Conservation (phyloP, 176 grass and related monocot genomes). For the Lolium multiflorum region DNA sequence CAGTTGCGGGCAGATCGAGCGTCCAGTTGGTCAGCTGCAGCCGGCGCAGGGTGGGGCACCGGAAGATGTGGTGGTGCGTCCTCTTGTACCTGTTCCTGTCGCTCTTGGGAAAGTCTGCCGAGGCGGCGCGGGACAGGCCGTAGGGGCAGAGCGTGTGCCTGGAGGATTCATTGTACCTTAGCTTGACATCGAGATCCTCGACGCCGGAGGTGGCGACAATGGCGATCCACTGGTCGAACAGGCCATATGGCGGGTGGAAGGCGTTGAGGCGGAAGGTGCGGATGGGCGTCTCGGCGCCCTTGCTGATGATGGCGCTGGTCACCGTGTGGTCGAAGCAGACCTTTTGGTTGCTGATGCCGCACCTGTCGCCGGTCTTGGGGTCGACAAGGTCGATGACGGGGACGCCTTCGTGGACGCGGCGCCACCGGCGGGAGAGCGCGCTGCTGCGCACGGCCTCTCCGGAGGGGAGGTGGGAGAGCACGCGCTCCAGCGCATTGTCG, state of each 20-base stretch:
- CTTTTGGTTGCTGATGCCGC: neutral
- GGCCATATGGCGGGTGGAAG: neutral
- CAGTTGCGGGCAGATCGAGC: neutral
- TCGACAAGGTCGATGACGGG: constrained; percentile 6
- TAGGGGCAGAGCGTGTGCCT: neutral
- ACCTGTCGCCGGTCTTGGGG: neutral
- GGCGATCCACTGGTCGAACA: neutral
- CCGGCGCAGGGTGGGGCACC: neutral
- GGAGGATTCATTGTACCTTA: neutral
- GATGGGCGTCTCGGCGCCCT: neutral
- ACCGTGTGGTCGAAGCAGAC: constrained; percentile 21
- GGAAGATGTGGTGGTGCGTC: neutral
- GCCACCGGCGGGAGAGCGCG: neutral
- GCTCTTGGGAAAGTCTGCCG: neutral
- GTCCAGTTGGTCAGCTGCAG: neutral
- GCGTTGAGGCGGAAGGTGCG: neutral
- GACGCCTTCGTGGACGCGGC: neutral
- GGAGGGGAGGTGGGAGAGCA: constrained; percentile 16
- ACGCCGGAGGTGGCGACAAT: neutral
- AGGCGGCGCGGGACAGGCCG: neutral
- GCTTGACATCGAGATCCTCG: constrained; percentile 6
- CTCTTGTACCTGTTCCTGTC: neutral
- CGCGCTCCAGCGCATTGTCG: neutral
- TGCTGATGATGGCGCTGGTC: neutral
- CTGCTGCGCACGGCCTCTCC: neutral